Conservation (phyloP, 129 eudicot species). For the Escallonia herrerae region DNA sequence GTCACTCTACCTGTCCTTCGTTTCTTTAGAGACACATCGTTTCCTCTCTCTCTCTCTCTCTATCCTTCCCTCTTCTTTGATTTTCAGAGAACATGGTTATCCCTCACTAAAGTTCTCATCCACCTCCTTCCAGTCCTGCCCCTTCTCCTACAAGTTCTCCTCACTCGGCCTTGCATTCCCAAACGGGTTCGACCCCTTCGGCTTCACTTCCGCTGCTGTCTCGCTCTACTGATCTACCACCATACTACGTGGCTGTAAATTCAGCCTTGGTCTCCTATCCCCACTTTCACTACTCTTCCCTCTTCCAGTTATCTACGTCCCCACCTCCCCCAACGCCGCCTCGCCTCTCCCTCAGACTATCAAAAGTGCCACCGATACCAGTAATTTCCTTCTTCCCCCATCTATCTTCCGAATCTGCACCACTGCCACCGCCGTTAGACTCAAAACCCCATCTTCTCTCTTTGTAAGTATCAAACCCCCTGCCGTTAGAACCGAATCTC, state of each 20-base stretch:
- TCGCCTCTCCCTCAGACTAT: constrained; percentile 59
- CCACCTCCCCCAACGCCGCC: constrained; percentile 24
- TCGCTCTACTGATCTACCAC: constrained; percentile 31
- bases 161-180: constrained; percentile 96
- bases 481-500: constrained; percentile 26
- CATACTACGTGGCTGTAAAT: constrained; percentile 75
- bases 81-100: too few relatives aligned
- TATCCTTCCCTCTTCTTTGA: too few relatives aligned
- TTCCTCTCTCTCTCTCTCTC: too few relatives aligned
- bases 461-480: constrained; percentile 38
- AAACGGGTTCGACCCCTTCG: constrained; percentile 76
- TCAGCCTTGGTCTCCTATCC: constrained; percentile 62
- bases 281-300: constrained; percentile 49
- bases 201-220: constrained; percentile 25
- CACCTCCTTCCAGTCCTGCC: constrained; percentile 97
- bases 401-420: constrained; percentile 64
- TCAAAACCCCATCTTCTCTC: constrained; percentile 57
- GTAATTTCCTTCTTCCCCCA: constrained; percentile 59
- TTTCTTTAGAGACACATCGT: too few relatives aligned
- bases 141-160: constrained; percentile 90
- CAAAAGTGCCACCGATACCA: constrained; percentile 57
- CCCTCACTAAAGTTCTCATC: too few relatives aligned
- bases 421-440: constrained; percentile 48
- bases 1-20: too few relatives aligned
- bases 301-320: constrained; percentile 56